These are phyloP conservation scores for Viola odorata DNA, from an alignment of 345 rosid genomes.

Conservation along the genomic window DNA sequence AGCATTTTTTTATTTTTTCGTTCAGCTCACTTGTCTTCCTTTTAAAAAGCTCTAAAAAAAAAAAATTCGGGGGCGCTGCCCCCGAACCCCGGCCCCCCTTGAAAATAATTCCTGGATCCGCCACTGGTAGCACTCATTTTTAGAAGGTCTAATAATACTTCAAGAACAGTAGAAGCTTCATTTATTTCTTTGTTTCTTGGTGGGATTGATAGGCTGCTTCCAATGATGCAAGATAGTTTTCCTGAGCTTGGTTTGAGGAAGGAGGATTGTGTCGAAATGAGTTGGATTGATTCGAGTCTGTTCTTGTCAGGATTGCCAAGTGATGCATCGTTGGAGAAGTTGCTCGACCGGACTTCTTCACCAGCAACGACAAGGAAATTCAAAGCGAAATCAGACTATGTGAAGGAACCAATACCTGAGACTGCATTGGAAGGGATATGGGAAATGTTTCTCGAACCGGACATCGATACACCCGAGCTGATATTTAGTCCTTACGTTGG, in stretches of 20 bases:
- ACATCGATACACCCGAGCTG: background rate
- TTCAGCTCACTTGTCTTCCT: too few species aligned
- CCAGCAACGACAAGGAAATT: background rate
- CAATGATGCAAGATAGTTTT: slow-evolving; percentile 2
- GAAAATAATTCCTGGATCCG: too few species aligned
- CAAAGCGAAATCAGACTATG: slow-evolving; percentile 18
- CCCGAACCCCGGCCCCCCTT: too few species aligned
- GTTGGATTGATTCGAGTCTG: slow-evolving; percentile 8
- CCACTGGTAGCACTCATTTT: background rate
- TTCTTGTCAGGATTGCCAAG: slow-evolving; percentile 1
- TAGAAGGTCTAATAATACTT: background rate
- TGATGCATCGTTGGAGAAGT: background rate
- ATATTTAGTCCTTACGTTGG: slow-evolving; percentile 15
- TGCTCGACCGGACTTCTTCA: background rate
- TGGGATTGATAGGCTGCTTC: background rate
- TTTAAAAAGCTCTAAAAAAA: too few species aligned
- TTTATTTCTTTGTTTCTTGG: slow-evolving; percentile 14
- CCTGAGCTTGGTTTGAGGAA: slow-evolving; percentile 8
- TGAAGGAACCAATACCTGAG: slow-evolving; percentile 10
- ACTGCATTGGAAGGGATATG: background rate
- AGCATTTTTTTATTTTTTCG: too few species aligned
- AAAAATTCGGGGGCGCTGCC: too few species aligned
- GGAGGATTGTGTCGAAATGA: slow-evolving; percentile 14
- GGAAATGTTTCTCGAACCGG: slow-evolving; percentile 1
- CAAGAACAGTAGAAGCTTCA: background rate